phyloP scores from a whole-genome alignment of 495 filamentous ascomycete species.

The Filosporella fistucella region DNA sequence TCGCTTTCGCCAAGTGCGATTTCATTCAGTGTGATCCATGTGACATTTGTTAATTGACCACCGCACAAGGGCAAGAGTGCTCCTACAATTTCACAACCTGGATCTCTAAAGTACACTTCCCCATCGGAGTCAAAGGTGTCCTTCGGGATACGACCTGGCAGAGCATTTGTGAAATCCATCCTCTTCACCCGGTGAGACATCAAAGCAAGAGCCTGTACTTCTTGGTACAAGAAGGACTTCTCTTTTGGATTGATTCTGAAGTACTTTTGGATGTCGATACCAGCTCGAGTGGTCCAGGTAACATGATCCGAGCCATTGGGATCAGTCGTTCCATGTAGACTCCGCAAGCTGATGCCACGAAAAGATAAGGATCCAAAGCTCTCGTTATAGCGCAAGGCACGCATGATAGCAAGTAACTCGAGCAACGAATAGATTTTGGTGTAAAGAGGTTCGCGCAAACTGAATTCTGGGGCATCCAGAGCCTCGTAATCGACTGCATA shows the following conservation, averaged over 20 bases:
- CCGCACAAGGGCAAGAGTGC: constrained; percentile 74
- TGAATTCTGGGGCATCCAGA: constrained; percentile 79
- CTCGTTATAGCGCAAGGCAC: constrained; percentile 88
- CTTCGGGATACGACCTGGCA: constrained; percentile 42
- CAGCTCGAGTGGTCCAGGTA: constrained; percentile 51
- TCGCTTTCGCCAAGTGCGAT: constrained; percentile 82
- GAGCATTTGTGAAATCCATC: constrained; percentile 58
- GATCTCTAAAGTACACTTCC: constrained; percentile 44
- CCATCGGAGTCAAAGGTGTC: constrained; percentile 37
- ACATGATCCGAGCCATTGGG: constrained; percentile 59
- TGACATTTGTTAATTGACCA: constrained; percentile 68
- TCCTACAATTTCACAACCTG: constrained; percentile 73
- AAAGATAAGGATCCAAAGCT: constrained; percentile 85
- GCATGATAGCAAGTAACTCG: constrained; percentile 81
- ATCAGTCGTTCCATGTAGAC: constrained; percentile 58
- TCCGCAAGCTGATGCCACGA: constrained; percentile 64
- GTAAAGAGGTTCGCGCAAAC: constrained; percentile 64
- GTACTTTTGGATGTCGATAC: constrained; percentile 34
- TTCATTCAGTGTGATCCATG: constrained; percentile 76
- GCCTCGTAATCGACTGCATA: constrained; percentile 74
- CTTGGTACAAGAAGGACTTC: constrained; percentile 63
- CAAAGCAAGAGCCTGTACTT: constrained; percentile 65
- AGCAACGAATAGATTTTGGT: constrained; percentile 58
- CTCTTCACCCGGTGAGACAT: constrained; percentile 59
- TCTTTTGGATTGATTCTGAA: constrained; percentile 52